Conservation (phyloP, 2,329 filamentous ascomycete species). For the Aquanectria penicillioides region DNA sequence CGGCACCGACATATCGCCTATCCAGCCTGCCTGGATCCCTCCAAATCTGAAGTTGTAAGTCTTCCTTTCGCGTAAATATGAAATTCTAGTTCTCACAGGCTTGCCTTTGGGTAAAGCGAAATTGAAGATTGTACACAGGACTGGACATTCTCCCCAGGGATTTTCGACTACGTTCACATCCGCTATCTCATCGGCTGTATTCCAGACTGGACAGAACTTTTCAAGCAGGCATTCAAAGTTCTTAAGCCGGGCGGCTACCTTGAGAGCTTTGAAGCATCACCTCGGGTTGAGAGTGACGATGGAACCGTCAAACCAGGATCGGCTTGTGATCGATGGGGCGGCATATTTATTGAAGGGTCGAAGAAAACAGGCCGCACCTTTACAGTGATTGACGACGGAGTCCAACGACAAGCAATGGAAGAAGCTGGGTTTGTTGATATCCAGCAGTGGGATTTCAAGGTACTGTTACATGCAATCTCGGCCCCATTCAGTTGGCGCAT, state of each 20-base stretch:
- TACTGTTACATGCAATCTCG: no score
- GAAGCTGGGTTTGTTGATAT: conserved; percentile 40
- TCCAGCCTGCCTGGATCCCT: conserved; percentile 61
- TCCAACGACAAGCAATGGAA: conserved; percentile 29
- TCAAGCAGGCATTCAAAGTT: conserved; percentile 59
- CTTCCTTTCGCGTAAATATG: no score
- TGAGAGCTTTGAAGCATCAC: conserved; percentile 39
- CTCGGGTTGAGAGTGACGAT: conserved; percentile 38
- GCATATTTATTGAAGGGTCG: conserved; percentile 32
- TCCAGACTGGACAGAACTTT: conserved; percentile 61
- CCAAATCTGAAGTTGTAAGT: conserved; percentile 27
- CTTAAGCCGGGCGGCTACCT: conserved; percentile 62
- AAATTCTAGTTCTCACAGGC: neutral
- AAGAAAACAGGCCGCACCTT: conserved; percentile 39
- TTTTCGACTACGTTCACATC: conserved; percentile 68
- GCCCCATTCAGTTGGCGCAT: no score
- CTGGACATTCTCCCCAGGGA: conserved; percentile 56
- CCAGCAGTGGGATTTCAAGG: conserved; percentile 33
- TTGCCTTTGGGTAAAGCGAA: conserved; percentile 45
- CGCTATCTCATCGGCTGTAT: conserved; percentile 63
- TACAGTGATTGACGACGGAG: conserved; percentile 31
- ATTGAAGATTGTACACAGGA: conserved; percentile 69
- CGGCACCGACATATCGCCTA: conserved; percentile 66
- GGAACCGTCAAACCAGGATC: conserved; percentile 38
- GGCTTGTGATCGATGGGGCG: conserved; percentile 31